A percentile compares a stretch with the other conserved stretches of the same genome.
These are phyloP conservation scores for Sclerotinia glacialis DNA, from an alignment of 2,329 filamentous ascomycete genomes.

Conservation along the genomic window DNA sequence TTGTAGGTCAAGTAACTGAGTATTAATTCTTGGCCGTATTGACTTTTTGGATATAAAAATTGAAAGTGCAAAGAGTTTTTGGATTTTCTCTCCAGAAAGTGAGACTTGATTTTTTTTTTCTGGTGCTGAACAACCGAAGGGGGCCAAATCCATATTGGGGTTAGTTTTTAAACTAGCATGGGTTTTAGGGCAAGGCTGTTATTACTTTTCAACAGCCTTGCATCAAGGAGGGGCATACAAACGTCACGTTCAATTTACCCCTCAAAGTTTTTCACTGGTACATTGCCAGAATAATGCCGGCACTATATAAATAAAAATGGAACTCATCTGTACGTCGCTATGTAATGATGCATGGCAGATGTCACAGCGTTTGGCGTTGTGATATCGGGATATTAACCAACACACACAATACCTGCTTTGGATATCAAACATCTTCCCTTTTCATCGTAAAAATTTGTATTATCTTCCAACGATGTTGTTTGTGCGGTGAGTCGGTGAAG, in stretches of 20 bases:
- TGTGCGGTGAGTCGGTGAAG: too few species aligned
- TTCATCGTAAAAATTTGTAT: not conserved
- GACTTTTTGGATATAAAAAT: not conserved
- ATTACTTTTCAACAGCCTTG: not conserved
- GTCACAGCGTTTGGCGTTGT: not conserved
- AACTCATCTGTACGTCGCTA: not conserved
- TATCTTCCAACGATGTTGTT: not conserved
- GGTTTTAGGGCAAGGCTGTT: not conserved
- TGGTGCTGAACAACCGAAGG: constrained; percentile 13
- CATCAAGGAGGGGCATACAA: not conserved
- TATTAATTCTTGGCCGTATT: not conserved
- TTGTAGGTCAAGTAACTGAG: constrained; percentile 5
- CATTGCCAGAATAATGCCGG: constrained; percentile 5
- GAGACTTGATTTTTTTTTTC: constrained; percentile 7
- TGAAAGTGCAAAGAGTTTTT: constrained; percentile 7
- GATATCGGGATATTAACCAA: not conserved
- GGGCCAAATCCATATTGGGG: not conserved
- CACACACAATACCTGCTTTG: not conserved
- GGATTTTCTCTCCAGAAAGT: constrained; percentile 3
- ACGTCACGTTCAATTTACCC: not conserved
- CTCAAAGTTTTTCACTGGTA: constrained; percentile 4
- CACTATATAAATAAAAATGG: not conserved
- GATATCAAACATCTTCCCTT: too few species aligned
- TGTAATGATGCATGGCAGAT: not conserved
- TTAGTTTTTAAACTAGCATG: not conserved